Evolutionary conservation across 202 grass and related monocot genomes (phyloP).

Genomic region (Cymbopogon flexuosus): DNA sequence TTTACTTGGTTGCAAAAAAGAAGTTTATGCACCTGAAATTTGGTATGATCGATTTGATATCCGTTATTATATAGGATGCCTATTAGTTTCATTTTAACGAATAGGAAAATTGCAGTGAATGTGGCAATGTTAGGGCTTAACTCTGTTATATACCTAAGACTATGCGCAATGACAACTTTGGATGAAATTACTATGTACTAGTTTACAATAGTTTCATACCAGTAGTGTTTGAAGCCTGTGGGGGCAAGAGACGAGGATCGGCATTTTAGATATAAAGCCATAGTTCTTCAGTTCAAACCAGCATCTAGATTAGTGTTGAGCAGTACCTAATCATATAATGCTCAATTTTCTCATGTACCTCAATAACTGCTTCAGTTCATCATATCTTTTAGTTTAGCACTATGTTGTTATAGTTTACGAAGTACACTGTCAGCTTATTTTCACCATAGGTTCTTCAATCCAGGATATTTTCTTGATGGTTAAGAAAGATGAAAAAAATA

Average conservation of each 20-base stretch:
- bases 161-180: neutral
- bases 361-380: neutral
- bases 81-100: neutral
- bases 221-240: neutral
- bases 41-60: neutral
- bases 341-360: neutral
- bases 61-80: neutral
- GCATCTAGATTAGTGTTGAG: constrained; percentile 19
- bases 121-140: neutral
- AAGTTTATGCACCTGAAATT: neutral
- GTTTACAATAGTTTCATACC: neutral
- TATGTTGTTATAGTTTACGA: neutral
- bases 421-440: neutral
- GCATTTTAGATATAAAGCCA: constrained; percentile 10
- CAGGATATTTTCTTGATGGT: neutral
- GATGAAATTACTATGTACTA: neutral
- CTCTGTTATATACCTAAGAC: neutral
- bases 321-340: neutral
- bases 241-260: neutral
- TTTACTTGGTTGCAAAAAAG: neutral
- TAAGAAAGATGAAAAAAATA: neutral
- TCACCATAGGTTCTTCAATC: neutral
- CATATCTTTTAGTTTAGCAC: neutral
- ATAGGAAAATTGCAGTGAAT: neutral
- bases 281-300: neutral